Base-by-base conservation (phyloP, 2,329 filamentous ascomycete species). In the Sarocladiaceae sp. region DNA sequence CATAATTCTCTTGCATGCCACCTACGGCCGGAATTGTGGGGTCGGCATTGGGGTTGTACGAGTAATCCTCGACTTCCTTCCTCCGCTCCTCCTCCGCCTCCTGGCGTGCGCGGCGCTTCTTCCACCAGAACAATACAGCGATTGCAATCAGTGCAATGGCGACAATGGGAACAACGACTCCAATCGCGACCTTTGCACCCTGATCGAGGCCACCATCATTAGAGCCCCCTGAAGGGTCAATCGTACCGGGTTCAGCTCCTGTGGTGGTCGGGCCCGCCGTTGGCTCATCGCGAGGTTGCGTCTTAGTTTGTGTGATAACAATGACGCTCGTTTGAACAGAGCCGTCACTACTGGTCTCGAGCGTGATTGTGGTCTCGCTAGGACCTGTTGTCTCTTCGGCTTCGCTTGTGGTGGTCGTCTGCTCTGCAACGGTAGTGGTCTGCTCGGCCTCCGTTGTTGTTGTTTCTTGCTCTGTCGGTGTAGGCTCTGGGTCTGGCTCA, bases 21-120 rank as follows among this genome's bases (percentile, higher is more conserved):
- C n/a, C 75, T 12, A 80, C 66, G 11, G 73, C 72, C 6, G 72
- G 80, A 12, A 96, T 76, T 1, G 88, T 90, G 1, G 92, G 90
- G 65, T 97, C 92, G 55, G 91, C 86, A 70, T 97, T 97, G n/a
- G 94, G 94, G 68, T 97, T 97, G 76, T 92, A 97, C 28, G 88
- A 87, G 66, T 97, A 97, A 65, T 97, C 94, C 67, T 97, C 93
- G 11, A 97, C 91, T 70, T 99, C 94, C 73, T 97, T 97, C 57
- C 92, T 83, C 49, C 94, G 83, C 62, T 92, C 84, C 66, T 97
- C 94, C 64, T 94, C 90, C 13, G 87, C 88, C 57, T 84, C 83
- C 75, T 90, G 94, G 57, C 86, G 84, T 62, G 88, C 85, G 73
- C 95, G 96, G 57, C 91, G 87, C 73, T 84, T 91, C 65, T 89